Evolutionary conservation across 83 land plant species (phyloP).

Genomic region (Diphasiastrum complanatum): DNA sequence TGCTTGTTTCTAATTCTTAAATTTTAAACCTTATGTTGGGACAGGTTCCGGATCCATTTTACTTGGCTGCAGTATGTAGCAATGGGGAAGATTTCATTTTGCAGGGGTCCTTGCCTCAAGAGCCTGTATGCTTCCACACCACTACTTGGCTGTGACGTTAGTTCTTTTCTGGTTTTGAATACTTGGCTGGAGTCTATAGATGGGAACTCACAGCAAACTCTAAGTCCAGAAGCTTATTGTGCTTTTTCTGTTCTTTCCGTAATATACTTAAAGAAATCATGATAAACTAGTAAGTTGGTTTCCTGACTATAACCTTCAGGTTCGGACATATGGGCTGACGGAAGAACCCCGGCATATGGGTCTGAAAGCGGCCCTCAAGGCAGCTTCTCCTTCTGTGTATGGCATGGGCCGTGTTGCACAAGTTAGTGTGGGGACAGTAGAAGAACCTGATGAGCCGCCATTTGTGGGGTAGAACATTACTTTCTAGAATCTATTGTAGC

Average conservation of each 20-base stretch:
- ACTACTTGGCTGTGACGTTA: no score
- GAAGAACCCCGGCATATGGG: conserved; percentile 23
- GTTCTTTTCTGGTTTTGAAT: no score
- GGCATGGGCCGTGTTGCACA: conserved; percentile 28
- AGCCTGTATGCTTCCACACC: conserved; percentile 20
- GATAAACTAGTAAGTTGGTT: no score
- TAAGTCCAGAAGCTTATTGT: no score
- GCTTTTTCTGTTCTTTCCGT: no score
- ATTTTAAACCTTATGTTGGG: neutral
- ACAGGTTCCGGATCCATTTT: conserved; percentile 49
- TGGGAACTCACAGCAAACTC: no score
- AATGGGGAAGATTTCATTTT: conserved; percentile 39
- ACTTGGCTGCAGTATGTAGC: conserved; percentile 31
- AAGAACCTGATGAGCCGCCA: conserved; percentile 40
- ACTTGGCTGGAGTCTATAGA: no score
- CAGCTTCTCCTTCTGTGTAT: neutral
- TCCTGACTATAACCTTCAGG: conserved; percentile 7
- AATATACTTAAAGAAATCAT: no score
- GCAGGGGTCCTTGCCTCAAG: conserved; percentile 43
- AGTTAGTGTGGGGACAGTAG: conserved; percentile 43
- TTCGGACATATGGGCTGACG: conserved; percentile 26
- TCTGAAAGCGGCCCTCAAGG: conserved; percentile 19
- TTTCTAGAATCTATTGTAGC: neutral
- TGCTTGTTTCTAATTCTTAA: neutral
- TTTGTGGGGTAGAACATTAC: conserved; percentile 28